These are phyloP conservation scores for Termitomyces heimii DNA, from an alignment of 768 basidiomycete genomes.

Conservation along the genomic window DNA sequence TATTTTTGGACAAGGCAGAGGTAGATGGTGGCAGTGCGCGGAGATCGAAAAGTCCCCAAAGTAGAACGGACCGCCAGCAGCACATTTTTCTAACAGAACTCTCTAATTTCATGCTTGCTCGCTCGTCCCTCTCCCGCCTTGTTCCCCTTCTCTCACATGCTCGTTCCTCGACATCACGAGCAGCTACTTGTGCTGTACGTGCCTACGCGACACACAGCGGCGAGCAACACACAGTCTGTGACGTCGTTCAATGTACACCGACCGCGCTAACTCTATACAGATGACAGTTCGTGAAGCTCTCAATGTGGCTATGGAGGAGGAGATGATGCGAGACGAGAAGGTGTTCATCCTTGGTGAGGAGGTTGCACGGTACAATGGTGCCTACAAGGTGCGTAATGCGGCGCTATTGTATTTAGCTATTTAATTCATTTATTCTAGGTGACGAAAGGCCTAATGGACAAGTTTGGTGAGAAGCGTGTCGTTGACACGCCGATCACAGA, in stretches of 20 bases:
- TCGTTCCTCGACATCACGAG: slow-evolving; percentile 38
- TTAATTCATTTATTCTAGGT: slow-evolving; percentile 46
- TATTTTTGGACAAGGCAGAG: too few species aligned
- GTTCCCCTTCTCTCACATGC: slow-evolving; percentile 51
- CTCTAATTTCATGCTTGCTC: slow-evolving; percentile 49
- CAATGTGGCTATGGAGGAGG: slow-evolving; percentile 98
- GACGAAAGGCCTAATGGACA: slow-evolving; percentile 97
- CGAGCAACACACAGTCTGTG: slow-evolving; percentile 37
- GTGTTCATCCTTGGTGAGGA: slow-evolving; percentile 98
- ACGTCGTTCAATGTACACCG: slow-evolving; percentile 13
- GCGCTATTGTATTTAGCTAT: neutral
- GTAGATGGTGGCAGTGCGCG: slow-evolving; percentile 3
- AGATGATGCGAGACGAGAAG: slow-evolving; percentile 93
- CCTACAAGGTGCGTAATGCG: slow-evolving; percentile 69
- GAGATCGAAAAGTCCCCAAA: slow-evolving; percentile 16
- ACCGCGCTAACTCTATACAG: slow-evolving; percentile 28
- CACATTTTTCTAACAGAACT: slow-evolving; percentile 21
- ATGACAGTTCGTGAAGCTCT: slow-evolving; percentile 99
- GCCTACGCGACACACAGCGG: slow-evolving; percentile 56
- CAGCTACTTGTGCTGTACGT: slow-evolving; percentile 39
- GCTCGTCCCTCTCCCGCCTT: slow-evolving; percentile 59
- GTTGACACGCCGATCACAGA: slow-evolving; percentile 97
- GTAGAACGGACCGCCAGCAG: slow-evolving; percentile 14
- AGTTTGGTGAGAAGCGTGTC: slow-evolving; percentile 98
- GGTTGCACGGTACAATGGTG: slow-evolving; percentile 97